A percentile compares a stretch with the other conserved stretches of the same genome.
Evolutionary conservation across 2,329 filamentous ascomycete genomes (phyloP).

Genomic region (Fusarium newnesense): DNA sequence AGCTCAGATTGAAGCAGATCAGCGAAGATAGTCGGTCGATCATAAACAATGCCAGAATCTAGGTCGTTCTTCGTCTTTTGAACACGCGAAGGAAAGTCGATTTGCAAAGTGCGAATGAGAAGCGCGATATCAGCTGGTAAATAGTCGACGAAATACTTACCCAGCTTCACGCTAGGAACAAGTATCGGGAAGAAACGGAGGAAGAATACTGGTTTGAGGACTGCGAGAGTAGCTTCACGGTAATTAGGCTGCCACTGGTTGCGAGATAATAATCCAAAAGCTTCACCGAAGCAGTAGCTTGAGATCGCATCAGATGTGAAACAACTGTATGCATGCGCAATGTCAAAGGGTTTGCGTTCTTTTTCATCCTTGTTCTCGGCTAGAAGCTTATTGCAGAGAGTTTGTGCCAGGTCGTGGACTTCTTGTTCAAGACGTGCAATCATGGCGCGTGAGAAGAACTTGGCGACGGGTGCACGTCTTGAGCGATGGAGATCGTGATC

Average conservation of each 20-base stretch:
- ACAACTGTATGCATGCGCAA: conserved; percentile 15
- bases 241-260: conserved; percentile 12
- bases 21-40: conserved; percentile 8
- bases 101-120: conserved; percentile 3
- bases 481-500: conserved; percentile 14
- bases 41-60: conserved; percentile 3
- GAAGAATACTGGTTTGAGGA: conserved; percentile 19
- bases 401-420: conserved; percentile 8
- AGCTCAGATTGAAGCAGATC: conserved; percentile 13
- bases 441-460: conserved; percentile 22
- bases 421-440: conserved; percentile 1
- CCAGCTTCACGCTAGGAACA: conserved; percentile 5
- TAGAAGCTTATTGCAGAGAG: neutral
- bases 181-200: conserved; percentile 12
- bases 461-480: conserved; percentile 9
- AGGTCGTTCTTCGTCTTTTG: conserved; percentile 8
- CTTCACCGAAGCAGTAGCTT: conserved; percentile 16
- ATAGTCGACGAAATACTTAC: conserved; percentile 1
- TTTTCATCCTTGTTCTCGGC: neutral
- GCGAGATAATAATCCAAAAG: conserved; percentile 1
- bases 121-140: neutral
- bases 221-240: conserved; percentile 17
- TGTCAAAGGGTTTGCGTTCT: neutral
- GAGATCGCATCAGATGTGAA: conserved; percentile 16
- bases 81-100: conserved; percentile 9